Evolutionary conservation across 2,329 filamentous ascomycete species (phyloP).

Genomic region (Colletotrichum sp.): DNA sequence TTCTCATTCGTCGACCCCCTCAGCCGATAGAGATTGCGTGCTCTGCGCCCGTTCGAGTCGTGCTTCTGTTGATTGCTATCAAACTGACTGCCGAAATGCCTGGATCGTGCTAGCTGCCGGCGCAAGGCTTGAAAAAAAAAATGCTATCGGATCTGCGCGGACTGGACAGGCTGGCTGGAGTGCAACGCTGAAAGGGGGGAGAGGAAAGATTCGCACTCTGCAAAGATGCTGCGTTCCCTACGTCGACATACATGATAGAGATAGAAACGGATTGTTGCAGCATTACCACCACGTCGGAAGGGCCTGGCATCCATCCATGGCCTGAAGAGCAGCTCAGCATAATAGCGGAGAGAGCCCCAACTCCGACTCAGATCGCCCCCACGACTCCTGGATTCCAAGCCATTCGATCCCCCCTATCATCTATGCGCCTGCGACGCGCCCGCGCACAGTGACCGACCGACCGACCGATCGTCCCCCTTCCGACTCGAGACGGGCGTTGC

Average conservation of each 20-base stretch:
- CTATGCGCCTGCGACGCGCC: neutral
- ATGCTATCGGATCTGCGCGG: neutral
- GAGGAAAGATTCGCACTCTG: neutral
- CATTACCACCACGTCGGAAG: neutral
- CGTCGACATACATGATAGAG: neutral
- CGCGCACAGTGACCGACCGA: neutral
- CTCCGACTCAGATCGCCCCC: neutral
- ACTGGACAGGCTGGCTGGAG: neutral
- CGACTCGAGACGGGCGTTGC: conserved; percentile 3
- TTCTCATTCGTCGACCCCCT: conserved; percentile 7
- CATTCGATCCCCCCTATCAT: neutral
- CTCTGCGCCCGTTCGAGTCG: conserved; percentile 10
- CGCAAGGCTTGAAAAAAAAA: neutral
- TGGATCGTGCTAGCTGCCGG: neutral
- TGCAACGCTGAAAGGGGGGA: neutral
- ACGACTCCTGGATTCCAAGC: neutral
- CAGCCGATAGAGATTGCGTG: neutral
- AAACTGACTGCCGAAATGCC: neutral
- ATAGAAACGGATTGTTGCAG: neutral
- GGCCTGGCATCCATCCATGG: neutral
- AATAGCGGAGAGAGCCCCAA: neutral
- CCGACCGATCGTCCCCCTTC: neutral
- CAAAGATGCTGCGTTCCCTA: neutral
- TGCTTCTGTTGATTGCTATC: neutral
- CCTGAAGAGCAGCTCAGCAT: neutral